A percentile compares a stretch with the other conserved stretches of the same genome.
These are phyloP conservation scores for Celoporthe dispersa DNA, from an alignment of 2,329 filamentous ascomycete species.

Conservation along the genomic window DNA sequence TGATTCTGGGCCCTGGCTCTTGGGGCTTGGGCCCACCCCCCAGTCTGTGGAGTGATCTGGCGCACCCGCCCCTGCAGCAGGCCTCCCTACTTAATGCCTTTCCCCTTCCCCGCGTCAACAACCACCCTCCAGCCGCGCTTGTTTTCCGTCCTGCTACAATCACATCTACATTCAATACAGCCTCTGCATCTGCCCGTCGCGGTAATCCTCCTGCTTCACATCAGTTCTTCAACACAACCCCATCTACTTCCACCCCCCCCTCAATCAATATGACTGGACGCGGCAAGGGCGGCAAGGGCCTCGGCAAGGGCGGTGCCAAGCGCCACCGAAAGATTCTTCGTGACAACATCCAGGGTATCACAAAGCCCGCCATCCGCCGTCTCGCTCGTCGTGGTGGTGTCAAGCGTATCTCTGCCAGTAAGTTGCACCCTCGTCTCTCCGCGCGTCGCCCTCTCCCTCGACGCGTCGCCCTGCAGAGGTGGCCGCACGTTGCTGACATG, in stretches of 20 bases:
- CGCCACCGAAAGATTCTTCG: slow-evolving; percentile 98
- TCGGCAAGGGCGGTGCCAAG: slow-evolving; percentile 98
- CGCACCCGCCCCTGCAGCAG: slow-evolving; percentile 13
- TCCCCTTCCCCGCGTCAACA: slow-evolving; percentile 27
- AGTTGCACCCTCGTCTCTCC: slow-evolving; percentile 40
- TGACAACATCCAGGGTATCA: slow-evolving; percentile 99
- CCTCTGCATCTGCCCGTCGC: slow-evolving; percentile 10
- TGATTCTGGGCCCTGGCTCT: slow-evolving; percentile 4
- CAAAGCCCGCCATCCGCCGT: slow-evolving; percentile 97
- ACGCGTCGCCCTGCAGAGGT: too few species aligned
- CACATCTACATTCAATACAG: slow-evolving; percentile 12
- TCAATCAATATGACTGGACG: slow-evolving; percentile 42
- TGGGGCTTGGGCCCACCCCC: background rate
- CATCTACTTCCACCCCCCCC: slow-evolving; percentile 24
- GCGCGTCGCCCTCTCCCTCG: background rate
- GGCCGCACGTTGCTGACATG: slow-evolving; percentile 28
- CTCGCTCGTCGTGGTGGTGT: slow-evolving; percentile 98
- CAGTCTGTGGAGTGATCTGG: slow-evolving; percentile 15
- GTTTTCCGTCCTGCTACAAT: slow-evolving; percentile 15
- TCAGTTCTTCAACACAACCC: slow-evolving; percentile 28
- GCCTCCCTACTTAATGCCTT: slow-evolving; percentile 28
- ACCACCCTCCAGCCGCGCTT: slow-evolving; percentile 17
- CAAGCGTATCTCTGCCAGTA: slow-evolving; percentile 99
- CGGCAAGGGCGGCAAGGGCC: slow-evolving; percentile 95
- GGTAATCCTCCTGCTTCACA: slow-evolving; percentile 6